Evolutionary conservation across 164 flowering plant species (phyloP), one percentile per base, ranked within the genome.

Genomic region (Hamamelis virginiana): DNA sequence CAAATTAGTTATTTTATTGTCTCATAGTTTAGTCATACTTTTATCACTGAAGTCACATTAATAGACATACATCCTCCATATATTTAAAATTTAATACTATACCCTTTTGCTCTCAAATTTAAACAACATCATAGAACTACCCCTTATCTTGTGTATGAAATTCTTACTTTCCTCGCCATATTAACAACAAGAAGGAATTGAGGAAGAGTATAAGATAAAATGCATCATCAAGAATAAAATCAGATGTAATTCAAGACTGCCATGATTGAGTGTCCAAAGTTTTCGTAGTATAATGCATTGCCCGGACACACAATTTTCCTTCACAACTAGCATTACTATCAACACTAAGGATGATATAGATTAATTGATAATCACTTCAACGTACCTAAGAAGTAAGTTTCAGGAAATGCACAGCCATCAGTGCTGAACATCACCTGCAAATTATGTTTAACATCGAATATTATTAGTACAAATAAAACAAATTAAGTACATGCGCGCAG

Each of bases 341-440:
- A 48, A 48, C 27, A 26, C 0, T 47, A 18, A 21, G 26, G 15
- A 59, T 22, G 16, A 11, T 33, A 33, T 6, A 33, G 41, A n/a
- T 19, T 21, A 53, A 60, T 48, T 15, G 27, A 33, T 16, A 25
- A 68, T 60, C 23, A 45, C 21, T 18, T 53, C 4, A 22, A 70
- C 84, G 58, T 66, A 95, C 99, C 99, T 84, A 95, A 74, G 81
- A 84, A 95, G 78, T 82, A 89, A 23, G 91, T 85, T 84, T 95
- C 99, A 74, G 99, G 94, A 80, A 80, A 87, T 27, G 94, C 96
- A 74, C 75, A 82, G 43, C 90, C 99, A 84, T 95, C 99, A 28
- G 93, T 91, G 82, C 99, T 95, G 90, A 95, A 95, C 97, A 95
- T 91, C 73, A 95, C 93, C 99, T 95, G 91, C 77, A 74, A 69